Conservation (phyloP, 805 yeast species). For the Candida lessepsii region DNA sequence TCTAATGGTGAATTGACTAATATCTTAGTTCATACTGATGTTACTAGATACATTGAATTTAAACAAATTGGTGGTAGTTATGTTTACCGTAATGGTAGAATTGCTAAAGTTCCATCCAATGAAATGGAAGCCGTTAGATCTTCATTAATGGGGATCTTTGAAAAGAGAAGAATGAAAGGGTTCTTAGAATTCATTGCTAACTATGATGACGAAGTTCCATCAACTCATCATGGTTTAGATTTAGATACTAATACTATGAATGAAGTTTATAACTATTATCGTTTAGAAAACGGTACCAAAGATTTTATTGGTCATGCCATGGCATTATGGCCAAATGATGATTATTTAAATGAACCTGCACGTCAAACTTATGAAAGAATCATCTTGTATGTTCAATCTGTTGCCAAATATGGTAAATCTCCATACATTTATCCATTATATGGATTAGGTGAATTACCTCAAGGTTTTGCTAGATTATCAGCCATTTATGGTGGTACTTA, state of each 20-base stretch:
- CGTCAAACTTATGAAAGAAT: constrained; percentile 89
- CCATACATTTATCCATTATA: constrained; percentile 95
- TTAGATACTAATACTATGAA: constrained; percentile 88
- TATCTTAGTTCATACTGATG: constrained; percentile 92
- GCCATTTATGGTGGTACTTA: constrained; percentile 99
- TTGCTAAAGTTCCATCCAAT: constrained; percentile 92
- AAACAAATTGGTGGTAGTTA: constrained; percentile 95
- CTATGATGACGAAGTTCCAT: constrained; percentile 72
- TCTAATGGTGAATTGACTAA: constrained; percentile 96
- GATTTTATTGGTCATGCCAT: constrained; percentile 98
- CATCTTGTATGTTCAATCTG: constrained; percentile 80
- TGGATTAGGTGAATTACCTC: constrained; percentile 98
- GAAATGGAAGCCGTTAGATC: constrained; percentile 89
- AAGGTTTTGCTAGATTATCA: constrained; percentile 94
- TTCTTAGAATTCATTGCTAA: constrained; percentile 85
- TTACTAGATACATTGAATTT: constrained; percentile 92
- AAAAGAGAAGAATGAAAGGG: constrained; percentile 90
- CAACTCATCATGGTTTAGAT: constrained; percentile 84
- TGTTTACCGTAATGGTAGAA: constrained; percentile 85
- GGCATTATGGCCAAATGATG: constrained; percentile 96
- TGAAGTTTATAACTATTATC: constrained; percentile 83
- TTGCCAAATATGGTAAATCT: constrained; percentile 92
- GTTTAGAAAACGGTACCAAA: constrained; percentile 87
- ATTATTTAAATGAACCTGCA: constrained; percentile 83
- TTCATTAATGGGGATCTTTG: constrained; percentile 93